phyloP scores from a whole-genome alignment of 2,329 filamentous ascomycete species.

The Chaetomium globosum region DNA sequence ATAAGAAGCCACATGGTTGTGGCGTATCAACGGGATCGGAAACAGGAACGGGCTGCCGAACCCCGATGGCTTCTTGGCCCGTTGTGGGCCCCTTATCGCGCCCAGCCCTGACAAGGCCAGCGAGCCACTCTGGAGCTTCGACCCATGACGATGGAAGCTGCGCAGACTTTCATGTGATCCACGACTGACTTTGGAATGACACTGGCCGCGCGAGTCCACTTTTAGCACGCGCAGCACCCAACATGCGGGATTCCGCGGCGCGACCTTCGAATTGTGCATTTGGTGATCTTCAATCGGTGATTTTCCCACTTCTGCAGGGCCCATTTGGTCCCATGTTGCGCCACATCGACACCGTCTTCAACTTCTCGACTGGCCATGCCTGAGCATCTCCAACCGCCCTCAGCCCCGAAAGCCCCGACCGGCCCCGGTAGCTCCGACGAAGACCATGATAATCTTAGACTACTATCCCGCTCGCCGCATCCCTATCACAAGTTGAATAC shows the following conservation, averaged over 20 bases:
- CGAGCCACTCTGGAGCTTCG: constrained; percentile 6
- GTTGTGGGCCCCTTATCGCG: background rate
- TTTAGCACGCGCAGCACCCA: constrained; percentile 1
- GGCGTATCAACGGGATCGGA: background rate
- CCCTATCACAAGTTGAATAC: constrained; percentile 65
- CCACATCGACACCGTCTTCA: background rate
- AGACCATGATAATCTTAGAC: constrained; percentile 47
- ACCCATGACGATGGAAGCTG: constrained; percentile 4
- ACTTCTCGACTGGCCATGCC: constrained; percentile 46
- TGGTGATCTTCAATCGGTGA: constrained; percentile 1
- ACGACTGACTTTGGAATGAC: constrained; percentile 5
- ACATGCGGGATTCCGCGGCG: constrained; percentile 4
- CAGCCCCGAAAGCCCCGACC: constrained; percentile 26
- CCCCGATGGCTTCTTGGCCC: no score
- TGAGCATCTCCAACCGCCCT: constrained; percentile 47
- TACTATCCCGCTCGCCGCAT: constrained; percentile 65
- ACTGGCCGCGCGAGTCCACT: constrained; percentile 3
- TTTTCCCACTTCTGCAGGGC: background rate
- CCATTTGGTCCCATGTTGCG: constrained; percentile 1
- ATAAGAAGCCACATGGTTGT: background rate
- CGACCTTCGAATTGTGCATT: background rate
- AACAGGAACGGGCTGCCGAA: background rate
- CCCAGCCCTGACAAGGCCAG: background rate
- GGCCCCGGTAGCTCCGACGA: constrained; percentile 25
- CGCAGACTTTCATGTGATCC: constrained; percentile 14